Conservation (phyloP, 139 green algal genomes). For the Auxenochlorella pyrenoidosa region DNA sequence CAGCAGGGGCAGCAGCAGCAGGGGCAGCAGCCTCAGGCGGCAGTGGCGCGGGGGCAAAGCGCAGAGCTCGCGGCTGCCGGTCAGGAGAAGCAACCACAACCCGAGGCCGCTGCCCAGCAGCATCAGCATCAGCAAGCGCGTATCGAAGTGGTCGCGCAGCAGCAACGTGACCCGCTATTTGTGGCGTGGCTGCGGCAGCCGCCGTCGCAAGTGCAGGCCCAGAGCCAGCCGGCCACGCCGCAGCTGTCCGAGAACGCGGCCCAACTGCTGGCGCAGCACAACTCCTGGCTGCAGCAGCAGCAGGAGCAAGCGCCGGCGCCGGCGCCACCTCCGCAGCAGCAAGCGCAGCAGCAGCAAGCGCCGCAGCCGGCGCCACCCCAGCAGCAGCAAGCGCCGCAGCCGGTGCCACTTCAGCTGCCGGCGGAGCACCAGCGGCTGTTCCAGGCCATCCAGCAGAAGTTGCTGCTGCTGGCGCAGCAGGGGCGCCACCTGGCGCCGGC, state of each 20-base stretch:
- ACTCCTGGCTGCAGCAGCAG: neutral
- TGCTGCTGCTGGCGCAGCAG: neutral
- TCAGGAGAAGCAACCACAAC: neutral
- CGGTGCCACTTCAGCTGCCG: neutral
- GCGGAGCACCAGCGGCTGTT: neutral
- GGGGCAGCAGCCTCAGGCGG: neutral
- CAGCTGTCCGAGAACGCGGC: neutral
- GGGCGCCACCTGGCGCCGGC: neutral
- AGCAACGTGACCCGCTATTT: neutral
- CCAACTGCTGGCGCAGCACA: neutral
- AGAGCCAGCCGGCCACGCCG: neutral
- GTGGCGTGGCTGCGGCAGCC: neutral
- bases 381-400: neutral
- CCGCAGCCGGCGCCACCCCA: neutral
- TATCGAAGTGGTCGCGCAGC: neutral
- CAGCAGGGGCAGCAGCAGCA: neutral
- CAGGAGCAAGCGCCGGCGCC: neutral
- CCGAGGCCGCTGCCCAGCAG: neutral
- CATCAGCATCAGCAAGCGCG: neutral
- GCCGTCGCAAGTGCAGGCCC: neutral
- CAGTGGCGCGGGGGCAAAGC: neutral
- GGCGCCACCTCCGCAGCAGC: neutral
- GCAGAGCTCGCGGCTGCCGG: neutral
- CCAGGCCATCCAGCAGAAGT: neutral
- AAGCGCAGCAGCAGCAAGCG: neutral